Evolutionary conservation across 306 rosid genomes (phyloP).

Genomic region (Rosa rugosa): DNA sequence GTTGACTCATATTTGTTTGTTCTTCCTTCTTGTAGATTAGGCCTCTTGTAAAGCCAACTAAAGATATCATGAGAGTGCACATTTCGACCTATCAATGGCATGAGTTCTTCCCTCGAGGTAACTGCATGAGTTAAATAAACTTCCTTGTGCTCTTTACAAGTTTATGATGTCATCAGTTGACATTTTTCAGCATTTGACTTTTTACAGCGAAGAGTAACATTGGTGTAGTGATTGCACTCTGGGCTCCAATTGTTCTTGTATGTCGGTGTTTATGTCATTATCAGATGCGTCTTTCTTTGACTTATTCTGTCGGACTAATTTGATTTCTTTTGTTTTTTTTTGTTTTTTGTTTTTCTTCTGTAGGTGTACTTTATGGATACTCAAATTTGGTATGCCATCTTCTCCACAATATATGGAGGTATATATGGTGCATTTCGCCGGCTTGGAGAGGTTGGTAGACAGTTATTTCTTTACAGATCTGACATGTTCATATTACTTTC

Average conservation of each 20-base stretch:
- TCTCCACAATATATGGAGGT: conserved; percentile 87
- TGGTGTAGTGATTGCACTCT: conserved; percentile 83
- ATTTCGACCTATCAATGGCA: conserved; percentile 66
- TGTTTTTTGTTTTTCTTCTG: conserved; percentile 18
- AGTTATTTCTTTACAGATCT: conserved; percentile 5
- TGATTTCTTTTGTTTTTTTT: conserved; percentile 7
- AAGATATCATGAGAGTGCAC: conserved; percentile 59
- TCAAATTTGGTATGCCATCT: conserved; percentile 98
- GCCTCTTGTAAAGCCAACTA: conserved; percentile 91
- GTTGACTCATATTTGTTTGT: conserved; percentile 20
- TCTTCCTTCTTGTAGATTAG: conserved; percentile 62
- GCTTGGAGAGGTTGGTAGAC: conserved; percentile 89
- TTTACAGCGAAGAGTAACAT: conserved; percentile 80
- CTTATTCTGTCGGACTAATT: conserved; percentile 17
- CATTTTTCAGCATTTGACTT: conserved; percentile 19
- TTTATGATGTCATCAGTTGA: conserved; percentile 29
- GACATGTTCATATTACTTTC: background rate
- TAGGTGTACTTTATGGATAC: conserved; percentile 99
- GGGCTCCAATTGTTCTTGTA: conserved; percentile 96
- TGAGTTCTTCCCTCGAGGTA: conserved; percentile 95
- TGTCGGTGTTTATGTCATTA: conserved; percentile 33
- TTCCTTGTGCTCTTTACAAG: background rate
- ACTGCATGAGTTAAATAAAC: conserved; percentile 20
- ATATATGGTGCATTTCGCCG: conserved; percentile 95
- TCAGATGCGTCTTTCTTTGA: conserved; percentile 14